Evolutionary conservation across 352 stramenopile genomes (phyloP), one percentile per base, ranked within the genome.

Genomic region (Thalassiosira mediterranea): DNA sequence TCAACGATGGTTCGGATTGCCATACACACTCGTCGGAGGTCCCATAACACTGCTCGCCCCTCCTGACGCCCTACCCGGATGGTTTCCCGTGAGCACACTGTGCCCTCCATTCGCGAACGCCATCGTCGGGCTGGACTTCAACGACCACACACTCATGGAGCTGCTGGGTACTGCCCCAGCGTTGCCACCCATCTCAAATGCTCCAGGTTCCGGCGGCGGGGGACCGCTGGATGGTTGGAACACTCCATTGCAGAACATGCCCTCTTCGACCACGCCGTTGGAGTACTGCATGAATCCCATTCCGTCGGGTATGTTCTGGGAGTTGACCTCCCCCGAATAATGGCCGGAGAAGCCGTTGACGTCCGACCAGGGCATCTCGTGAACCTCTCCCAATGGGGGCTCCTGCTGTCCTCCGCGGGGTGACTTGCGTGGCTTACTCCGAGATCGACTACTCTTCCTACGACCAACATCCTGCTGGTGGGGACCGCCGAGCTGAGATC

Each of bases 201-300:
- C 53, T 38, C 44, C 44, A 28, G 49, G 17, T 32, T 17, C 3
- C 31, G 42, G 29, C 25, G 29, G 57, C 29, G 34, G 48, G 28
- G 15, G 15, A n/a, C 40, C 31, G 15, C 25, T 34, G 0, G 58
- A 48, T 5, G 64, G 72, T 47, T 81, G 72, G 26, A 71, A 81
- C 11, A 81, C 72, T 21, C 72, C 72, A 51, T 81, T 81, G 40
- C 66, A 56, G 58, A 69, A 81, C 25, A 65, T 34, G 0, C 72
- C 72, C 11, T 81, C 72, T 44, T 81, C 72, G 17, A 76, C 53
- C 17, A 76, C 72, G 34, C 72, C 72, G 40, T 81, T 76, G 64
- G 32, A 58, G 29, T 81, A 81, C 49, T 65, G 29, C 72, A 81
- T 81, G 28, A 66, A 76, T 0, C 72, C 72, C 34, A 26, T 47